Conservation (phyloP, 441 rosid species). For the Hura crepitans region DNA sequence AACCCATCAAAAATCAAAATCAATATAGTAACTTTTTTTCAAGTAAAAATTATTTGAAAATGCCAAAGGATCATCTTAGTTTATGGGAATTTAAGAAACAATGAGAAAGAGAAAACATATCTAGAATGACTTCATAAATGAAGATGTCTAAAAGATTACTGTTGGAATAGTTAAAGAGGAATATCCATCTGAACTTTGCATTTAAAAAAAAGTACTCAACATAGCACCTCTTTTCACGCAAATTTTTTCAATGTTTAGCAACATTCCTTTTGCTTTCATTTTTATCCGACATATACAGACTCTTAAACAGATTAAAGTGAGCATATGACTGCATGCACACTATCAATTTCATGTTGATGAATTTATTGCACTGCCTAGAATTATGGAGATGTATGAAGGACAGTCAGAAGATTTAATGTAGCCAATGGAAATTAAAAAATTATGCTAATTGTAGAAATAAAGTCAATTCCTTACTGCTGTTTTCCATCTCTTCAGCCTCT, state of each 20-base stretch:
- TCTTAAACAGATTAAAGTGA: neutral
- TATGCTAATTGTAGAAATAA: constrained; percentile 12
- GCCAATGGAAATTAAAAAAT: neutral
- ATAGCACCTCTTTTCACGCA: neutral
- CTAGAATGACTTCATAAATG: neutral
- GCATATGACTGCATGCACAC: neutral
- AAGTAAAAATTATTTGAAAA: neutral
- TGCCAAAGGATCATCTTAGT: neutral
- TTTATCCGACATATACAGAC: neutral
- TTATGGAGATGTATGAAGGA: neutral
- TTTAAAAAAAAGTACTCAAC: neutral
- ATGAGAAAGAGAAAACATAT: neutral
- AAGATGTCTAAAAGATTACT: neutral
- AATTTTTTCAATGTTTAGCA: neutral
- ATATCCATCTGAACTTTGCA: neutral
- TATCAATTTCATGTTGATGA: neutral
- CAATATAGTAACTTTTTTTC: neutral
- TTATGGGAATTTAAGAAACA: neutral
- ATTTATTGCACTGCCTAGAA: neutral
- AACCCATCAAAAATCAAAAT: constrained; percentile 3
- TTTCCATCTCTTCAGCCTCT: constrained; percentile 65
- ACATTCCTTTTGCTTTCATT: neutral
- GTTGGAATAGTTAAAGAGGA: neutral
- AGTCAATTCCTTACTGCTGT: constrained; percentile 52
- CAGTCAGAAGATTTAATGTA: neutral